A percentile compares a stretch with the other conserved stretches of the same genome.
These are phyloP conservation scores for Geosmithia morbida DNA, from an alignment of 2,329 filamentous ascomycete species.

Conservation along the genomic window DNA sequence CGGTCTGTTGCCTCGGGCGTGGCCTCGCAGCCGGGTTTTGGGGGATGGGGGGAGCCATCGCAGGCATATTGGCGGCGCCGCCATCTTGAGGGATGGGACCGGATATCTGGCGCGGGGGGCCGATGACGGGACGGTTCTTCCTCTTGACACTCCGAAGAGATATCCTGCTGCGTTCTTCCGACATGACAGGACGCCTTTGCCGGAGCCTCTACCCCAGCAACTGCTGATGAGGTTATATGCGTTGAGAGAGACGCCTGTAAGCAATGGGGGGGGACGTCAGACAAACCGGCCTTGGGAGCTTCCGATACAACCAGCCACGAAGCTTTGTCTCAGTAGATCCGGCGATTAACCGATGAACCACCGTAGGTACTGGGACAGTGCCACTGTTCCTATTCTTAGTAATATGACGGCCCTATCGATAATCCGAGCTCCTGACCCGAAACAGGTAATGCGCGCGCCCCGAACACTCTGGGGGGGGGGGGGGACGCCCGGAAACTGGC, in stretches of 20 bases:
- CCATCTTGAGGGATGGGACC: constrained; percentile 41
- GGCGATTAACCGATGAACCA: not conserved
- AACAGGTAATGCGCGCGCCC: not conserved
- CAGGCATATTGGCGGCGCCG: constrained; percentile 1
- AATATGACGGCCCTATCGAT: constrained; percentile 1
- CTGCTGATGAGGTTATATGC: too few species aligned
- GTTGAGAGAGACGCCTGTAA: not conserved
- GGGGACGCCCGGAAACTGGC: not conserved
- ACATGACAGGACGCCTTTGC: constrained; percentile 26
- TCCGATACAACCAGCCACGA: not conserved
- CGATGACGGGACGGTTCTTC: constrained; percentile 46
- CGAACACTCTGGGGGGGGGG: too few species aligned
- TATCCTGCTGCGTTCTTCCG: constrained; percentile 46
- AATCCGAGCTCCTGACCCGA: not conserved
- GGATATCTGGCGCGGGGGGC: constrained; percentile 48
- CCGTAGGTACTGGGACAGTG: too few species aligned
- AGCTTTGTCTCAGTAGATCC: not conserved
- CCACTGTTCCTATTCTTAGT: too few species aligned
- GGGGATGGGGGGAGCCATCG: constrained; percentile 7
- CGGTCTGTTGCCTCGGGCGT: constrained; percentile 30
- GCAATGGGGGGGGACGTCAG: not conserved
- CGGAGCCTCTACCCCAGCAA: too few species aligned
- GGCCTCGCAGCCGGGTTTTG: constrained; percentile 15
- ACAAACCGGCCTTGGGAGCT: not conserved
- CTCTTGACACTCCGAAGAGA: constrained; percentile 50